Evolutionary conservation across 768 basidiomycete species (phyloP).

Genomic region (Lentinus tigrinus): DNA sequence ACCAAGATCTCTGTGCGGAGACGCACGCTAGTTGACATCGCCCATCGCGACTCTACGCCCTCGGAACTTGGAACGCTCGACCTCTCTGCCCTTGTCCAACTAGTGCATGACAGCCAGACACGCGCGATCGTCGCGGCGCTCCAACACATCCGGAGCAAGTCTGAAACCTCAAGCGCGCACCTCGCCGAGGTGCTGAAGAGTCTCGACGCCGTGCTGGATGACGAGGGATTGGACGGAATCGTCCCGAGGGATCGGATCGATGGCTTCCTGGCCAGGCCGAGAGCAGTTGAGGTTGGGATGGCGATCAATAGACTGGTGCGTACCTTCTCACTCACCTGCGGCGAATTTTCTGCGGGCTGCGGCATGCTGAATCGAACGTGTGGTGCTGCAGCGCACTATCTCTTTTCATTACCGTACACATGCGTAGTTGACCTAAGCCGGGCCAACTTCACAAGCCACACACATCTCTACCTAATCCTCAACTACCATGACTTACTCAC

Average conservation of each 20-base stretch:
- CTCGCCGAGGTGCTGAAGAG: background rate
- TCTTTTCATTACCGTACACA: too few species aligned
- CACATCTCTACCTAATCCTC: too few species aligned
- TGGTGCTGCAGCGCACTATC: too few species aligned
- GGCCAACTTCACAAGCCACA: too few species aligned
- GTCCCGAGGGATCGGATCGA: constrained; percentile 10
- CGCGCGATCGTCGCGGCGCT: constrained; percentile 13
- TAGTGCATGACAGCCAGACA: constrained; percentile 18
- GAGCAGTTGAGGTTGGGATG: constrained; percentile 16
- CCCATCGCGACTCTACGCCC: background rate
- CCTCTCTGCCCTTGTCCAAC: constrained; percentile 14
- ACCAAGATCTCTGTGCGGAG: constrained; percentile 6
- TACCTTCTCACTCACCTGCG: too few species aligned
- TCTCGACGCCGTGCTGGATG: background rate
- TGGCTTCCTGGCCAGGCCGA: constrained; percentile 16
- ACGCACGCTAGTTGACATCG: constrained; percentile 2
- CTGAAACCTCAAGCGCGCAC: background rate
- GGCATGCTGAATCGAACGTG: too few species aligned
- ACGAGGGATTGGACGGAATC: constrained; percentile 7
- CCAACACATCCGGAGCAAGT: background rate
- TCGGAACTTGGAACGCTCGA: constrained; percentile 11
- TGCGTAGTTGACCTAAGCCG: too few species aligned
- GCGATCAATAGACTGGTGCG: constrained; percentile 19
- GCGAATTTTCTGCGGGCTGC: too few species aligned
- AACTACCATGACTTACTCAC: too few species aligned